Evolutionary conservation across 345 rosid genomes (phyloP).

Genomic region (Salix purpurea): DNA sequence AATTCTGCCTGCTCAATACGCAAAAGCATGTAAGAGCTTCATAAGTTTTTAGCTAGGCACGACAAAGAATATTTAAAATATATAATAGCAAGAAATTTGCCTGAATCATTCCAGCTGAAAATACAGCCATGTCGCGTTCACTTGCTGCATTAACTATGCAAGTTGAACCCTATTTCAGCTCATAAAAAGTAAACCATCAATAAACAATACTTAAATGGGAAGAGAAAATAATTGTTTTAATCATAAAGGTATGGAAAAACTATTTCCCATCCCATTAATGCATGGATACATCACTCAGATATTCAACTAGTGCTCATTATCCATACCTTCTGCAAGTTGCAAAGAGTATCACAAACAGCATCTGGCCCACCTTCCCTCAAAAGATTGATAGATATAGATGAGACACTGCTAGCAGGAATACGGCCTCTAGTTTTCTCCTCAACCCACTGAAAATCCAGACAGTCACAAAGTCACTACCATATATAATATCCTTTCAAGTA

Average conservation of each 20-base stretch:
- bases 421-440: conserved; percentile 81
- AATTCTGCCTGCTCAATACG: too few relatives aligned
- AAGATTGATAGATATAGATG: too few relatives aligned
- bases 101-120: conserved; percentile 62
- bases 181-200: conserved; percentile 15
- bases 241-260: not conserved
- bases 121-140: conserved; percentile 91
- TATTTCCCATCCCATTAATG: not conserved
- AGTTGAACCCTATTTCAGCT: conserved; percentile 58
- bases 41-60: too few relatives aligned
- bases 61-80: too few relatives aligned
- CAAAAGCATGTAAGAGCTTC: too few relatives aligned
- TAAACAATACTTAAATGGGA: conserved; percentile 2
- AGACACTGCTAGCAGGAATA: conserved; percentile 64
- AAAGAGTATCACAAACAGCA: conserved; percentile 75
- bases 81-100: too few relatives aligned
- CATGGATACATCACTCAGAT: not conserved
- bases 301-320: not conserved
- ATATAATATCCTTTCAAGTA: conserved; percentile 4
- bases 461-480: conserved; percentile 9
- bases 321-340: conserved; percentile 70
- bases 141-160: conserved; percentile 95
- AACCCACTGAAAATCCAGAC: conserved; percentile 62
- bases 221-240: not conserved
- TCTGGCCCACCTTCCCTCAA: too few relatives aligned